Evolutionary conservation across 768 basidiomycete genomes (phyloP).

Genomic region (Mycena maculata): DNA sequence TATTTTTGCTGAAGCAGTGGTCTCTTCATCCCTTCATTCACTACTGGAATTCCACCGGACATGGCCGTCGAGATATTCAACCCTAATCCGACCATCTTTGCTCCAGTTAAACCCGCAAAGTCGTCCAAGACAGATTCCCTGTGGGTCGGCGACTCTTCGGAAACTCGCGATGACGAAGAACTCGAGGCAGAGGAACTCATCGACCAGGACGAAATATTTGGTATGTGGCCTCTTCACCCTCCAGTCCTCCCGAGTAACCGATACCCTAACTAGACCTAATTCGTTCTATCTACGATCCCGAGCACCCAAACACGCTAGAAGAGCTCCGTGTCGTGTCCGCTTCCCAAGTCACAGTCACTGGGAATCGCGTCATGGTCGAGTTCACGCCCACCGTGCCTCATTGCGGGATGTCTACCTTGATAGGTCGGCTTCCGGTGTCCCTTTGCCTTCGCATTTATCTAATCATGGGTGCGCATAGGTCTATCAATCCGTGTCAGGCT

Average conservation of each 20-base stretch:
- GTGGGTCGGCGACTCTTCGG: conserved; percentile 66
- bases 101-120: conserved; percentile 53
- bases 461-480: conserved; percentile 57
- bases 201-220: conserved; percentile 93
- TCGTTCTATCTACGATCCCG: conserved; percentile 92
- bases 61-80: conserved; percentile 81
- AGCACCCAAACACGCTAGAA: conserved; percentile 94
- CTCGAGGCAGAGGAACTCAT: conserved; percentile 66
- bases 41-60: too few species aligned
- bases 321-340: conserved; percentile 95
- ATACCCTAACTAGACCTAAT: conserved; percentile 74
- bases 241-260: conserved; percentile 1
- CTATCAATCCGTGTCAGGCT: conserved; percentile 96
- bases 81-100: conserved; percentile 89
- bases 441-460: conserved; percentile 7
- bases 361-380: conserved; percentile 84
- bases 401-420: conserved; percentile 96
- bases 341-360: conserved; percentile 73
- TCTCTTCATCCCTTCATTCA: too few species aligned
- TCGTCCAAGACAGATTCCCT: conserved; percentile 61
- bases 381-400: conserved; percentile 99
- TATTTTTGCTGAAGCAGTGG: too few species aligned
- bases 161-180: conserved; percentile 62
- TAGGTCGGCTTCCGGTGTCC: conserved; percentile 66
- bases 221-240: conserved; percentile 55